Percentiles rank a stretch among this genome's conserved stretches.
Conservation (phyloP, 2,329 filamentous ascomycete genomes). For the Talaromyces sp. region DNA sequence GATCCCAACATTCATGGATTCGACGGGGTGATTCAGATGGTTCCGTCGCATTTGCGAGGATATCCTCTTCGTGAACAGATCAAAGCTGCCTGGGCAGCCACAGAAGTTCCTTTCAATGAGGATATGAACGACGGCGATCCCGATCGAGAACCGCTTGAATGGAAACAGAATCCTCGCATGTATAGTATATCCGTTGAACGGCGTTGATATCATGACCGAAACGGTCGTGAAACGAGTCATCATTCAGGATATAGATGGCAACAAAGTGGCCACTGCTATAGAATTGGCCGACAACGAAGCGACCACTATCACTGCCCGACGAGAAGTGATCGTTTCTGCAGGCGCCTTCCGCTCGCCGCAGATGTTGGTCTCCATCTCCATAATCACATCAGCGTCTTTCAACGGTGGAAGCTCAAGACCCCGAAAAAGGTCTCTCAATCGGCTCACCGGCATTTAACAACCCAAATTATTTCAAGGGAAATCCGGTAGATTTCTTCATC, state of each 20-base stretch:
- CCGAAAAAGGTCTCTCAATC: conserved; percentile 19
- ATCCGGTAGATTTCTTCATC: conserved; percentile 23
- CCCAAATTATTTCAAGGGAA: conserved; percentile 22
- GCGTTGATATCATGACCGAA: conserved; percentile 2
- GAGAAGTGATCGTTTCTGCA: conserved; percentile 47
- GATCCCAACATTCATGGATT: conserved; percentile 27
- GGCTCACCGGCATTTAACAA: conserved; percentile 20
- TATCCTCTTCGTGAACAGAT: conserved; percentile 22
- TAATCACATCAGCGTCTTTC: too few species aligned
- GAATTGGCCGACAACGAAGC: conserved; percentile 5
- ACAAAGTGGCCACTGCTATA: not conserved
- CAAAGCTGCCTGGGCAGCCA: conserved; percentile 11
- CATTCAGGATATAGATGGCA: not conserved
- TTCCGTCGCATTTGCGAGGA: conserved; percentile 14
- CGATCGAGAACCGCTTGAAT: conserved; percentile 19
- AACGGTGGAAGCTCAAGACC: too few species aligned
- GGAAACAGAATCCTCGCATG: conserved; percentile 14
- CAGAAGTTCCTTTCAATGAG: not conserved
- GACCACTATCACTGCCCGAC: conserved; percentile 25
- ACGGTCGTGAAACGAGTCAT: conserved; percentile 5
- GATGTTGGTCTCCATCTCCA: too few species aligned
- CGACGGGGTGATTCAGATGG: conserved; percentile 28
- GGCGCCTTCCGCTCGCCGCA: too few species aligned
- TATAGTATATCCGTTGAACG: conserved; percentile 5
- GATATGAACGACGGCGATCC: conserved; percentile 12